Base-by-base conservation (phyloP, 805 yeast genomes). In the Brettanomyces naardenensis region DNA sequence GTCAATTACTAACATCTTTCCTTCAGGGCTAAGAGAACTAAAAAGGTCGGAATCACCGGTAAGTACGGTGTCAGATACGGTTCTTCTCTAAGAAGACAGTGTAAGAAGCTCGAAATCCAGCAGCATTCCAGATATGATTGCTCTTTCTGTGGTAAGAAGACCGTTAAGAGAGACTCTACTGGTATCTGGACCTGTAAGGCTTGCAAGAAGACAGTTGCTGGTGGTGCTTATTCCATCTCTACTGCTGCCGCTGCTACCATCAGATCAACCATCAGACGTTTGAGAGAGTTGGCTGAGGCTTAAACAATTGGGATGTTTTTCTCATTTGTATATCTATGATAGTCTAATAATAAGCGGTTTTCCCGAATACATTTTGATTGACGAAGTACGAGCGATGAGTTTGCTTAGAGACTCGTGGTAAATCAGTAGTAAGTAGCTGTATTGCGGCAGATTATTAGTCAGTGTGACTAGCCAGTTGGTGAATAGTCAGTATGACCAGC, bases 41-140 rank as follows among this genome's bases (percentile, higher is more conserved):
- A 92, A 95, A 92, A 92, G 87, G 99, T 92, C 71, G 99, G 99
- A 74, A 92, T 92, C 80, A 92, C 99, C 71, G 99, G 99, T 82
- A 94, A 94, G 80, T 92, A 87, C 82, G 99, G 99, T 87, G 97
- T 92, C 77, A 89, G 99, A 81, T 92, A 92, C 80, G 95, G 99
- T 89, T 90, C 98, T 63, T 94, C 99, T 54, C 79, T 92, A 73
- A 90, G 99, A 84, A 87, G 97, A 77, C 97, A 88, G 75, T 85
- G 95, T 80, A 89, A 89, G 83, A 92, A 92, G 80, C 78, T 92
- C 73, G 98, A 94, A 78, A 82, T 87, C 64, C 97, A 88, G 75
- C 97, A 89, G 72, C 98, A 90, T 75, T 84, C 98, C 62, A 86
- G 85, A 69, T 92, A 94, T 83, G 95, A 86, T 73, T 92, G 97